Percentiles rank a stretch among this genome's conserved stretches.
Evolutionary conservation across 805 yeast genomes (phyloP).

Genomic region (Candida schatavii): DNA sequence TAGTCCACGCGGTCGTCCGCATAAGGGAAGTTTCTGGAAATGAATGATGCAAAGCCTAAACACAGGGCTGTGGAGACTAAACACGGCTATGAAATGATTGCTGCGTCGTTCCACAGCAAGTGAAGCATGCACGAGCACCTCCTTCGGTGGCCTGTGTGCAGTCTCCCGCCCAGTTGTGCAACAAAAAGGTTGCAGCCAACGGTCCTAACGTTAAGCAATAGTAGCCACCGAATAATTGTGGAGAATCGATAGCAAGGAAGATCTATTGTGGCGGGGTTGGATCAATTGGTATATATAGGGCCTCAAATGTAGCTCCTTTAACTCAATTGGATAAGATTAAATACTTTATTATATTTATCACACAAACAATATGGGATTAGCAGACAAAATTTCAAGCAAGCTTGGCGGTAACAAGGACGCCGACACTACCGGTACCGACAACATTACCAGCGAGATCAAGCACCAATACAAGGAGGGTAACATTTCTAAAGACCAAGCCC

Average conservation of each 20-base stretch:
- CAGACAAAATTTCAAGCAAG: constrained; percentile 33
- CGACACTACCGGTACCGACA: constrained; percentile 19
- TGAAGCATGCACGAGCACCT: not conserved
- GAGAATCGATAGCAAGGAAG: not conserved
- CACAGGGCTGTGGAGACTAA: too few species aligned
- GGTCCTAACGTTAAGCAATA: not conserved
- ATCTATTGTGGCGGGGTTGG: not conserved
- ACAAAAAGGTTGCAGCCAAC: constrained; percentile 1
- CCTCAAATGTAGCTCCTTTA: not conserved
- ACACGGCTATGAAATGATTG: too few species aligned
- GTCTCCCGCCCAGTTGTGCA: not conserved
- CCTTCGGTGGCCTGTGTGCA: not conserved
- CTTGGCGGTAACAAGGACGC: constrained; percentile 8
- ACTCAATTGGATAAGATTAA: not conserved
- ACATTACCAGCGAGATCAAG: constrained; percentile 23
- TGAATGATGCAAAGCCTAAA: not conserved
- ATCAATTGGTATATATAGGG: not conserved
- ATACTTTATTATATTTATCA: not conserved
- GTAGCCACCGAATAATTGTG: not conserved
- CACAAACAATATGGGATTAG: constrained; percentile 30
- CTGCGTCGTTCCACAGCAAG: not conserved
- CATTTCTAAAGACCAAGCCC: constrained; percentile 24
- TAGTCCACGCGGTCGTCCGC: too few species aligned
- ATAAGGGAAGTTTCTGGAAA: not conserved
- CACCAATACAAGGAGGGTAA: constrained; percentile 30